These are phyloP conservation scores for Coemansia furcata DNA, from an alignment of 192 early-diverging fungal species.

Conservation along the genomic window DNA sequence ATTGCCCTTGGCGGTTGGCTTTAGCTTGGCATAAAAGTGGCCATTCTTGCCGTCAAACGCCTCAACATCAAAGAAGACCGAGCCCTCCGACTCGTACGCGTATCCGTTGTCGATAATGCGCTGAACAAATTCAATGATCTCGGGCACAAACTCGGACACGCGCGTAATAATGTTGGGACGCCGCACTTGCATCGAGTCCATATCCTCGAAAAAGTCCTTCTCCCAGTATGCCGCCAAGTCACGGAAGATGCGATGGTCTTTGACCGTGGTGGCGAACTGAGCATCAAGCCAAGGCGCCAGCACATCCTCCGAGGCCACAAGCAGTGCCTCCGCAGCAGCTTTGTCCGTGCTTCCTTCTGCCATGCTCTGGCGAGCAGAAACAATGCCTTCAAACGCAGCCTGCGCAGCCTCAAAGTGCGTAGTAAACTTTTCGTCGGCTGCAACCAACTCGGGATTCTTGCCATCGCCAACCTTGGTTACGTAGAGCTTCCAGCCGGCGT, in stretches of 20 bases:
- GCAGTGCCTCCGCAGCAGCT: constrained; percentile 43
- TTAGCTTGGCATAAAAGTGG: constrained; percentile 94
- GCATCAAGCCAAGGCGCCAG: constrained; percentile 48
- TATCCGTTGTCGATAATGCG: constrained; percentile 94
- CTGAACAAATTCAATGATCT: constrained; percentile 87
- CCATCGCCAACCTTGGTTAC: constrained; percentile 53
- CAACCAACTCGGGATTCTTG: constrained; percentile 29
- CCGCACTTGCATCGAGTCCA: constrained; percentile 86
- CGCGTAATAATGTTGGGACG: constrained; percentile 87
- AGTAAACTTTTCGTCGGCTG: constrained; percentile 67
- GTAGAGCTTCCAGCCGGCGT: constrained; percentile 61
- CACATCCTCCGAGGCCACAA: constrained; percentile 30
- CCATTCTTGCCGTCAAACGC: constrained; percentile 75
- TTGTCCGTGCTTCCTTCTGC: constrained; percentile 29
- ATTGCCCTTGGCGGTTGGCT: constrained; percentile 80
- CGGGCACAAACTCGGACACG: constrained; percentile 95
- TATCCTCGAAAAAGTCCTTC: constrained; percentile 86
- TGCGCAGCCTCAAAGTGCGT: constrained; percentile 67
- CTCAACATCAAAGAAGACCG: constrained; percentile 93
- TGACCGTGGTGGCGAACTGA: constrained; percentile 61
- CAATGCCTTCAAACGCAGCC: constrained; percentile 30
- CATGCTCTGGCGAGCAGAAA: constrained; percentile 11
- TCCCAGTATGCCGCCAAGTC: constrained; percentile 94
- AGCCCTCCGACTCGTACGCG: constrained; percentile 76
- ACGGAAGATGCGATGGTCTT: constrained; percentile 88